Conservation (phyloP, 139 green algal species). For the Chlamydomonas incerta region DNA sequence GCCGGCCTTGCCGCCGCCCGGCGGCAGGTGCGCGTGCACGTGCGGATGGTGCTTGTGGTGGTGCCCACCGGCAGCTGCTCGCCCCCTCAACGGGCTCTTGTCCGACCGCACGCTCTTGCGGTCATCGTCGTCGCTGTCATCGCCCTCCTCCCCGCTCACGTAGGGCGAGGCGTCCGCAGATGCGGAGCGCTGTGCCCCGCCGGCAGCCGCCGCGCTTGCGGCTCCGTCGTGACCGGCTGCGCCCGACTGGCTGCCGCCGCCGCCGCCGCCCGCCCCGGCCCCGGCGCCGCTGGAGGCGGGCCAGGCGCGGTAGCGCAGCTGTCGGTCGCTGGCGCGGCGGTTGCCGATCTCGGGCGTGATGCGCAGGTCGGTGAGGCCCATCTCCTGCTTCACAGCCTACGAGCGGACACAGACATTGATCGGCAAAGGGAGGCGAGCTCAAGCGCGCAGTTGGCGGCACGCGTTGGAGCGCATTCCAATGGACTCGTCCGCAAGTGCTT, state of each 20-base stretch:
- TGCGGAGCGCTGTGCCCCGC: background rate
- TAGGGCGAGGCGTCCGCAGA: conserved; percentile 30
- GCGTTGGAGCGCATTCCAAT: too few relatives aligned
- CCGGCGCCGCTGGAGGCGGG: background rate
- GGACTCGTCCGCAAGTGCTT: too few relatives aligned
- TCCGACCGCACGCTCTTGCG: background rate
- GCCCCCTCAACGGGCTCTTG: conserved; percentile 18
- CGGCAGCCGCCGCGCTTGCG: background rate
- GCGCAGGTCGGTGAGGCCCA: conserved; percentile 26
- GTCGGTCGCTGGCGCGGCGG: conserved; percentile 14
- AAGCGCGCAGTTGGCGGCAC: too few relatives aligned
- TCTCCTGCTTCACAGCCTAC: conserved; percentile 41
- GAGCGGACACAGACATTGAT: too few relatives aligned
- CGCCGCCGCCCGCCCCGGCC: too few relatives aligned
- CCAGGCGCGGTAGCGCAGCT: conserved; percentile 29
- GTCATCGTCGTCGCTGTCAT: conserved; percentile 2
- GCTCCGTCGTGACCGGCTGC: too few relatives aligned
- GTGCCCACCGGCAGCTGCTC: background rate
- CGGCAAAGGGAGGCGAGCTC: too few relatives aligned
- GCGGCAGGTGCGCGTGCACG: too few relatives aligned
- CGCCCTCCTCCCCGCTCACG: background rate
- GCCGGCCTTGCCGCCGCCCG: too few relatives aligned
- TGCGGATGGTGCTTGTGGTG: too few relatives aligned
- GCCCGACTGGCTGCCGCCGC: too few relatives aligned
- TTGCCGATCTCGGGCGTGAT: conserved; percentile 7